These are phyloP conservation scores for Ceratocystis variospora DNA, from an alignment of 2,329 filamentous ascomycete genomes.

Conservation along the genomic window DNA sequence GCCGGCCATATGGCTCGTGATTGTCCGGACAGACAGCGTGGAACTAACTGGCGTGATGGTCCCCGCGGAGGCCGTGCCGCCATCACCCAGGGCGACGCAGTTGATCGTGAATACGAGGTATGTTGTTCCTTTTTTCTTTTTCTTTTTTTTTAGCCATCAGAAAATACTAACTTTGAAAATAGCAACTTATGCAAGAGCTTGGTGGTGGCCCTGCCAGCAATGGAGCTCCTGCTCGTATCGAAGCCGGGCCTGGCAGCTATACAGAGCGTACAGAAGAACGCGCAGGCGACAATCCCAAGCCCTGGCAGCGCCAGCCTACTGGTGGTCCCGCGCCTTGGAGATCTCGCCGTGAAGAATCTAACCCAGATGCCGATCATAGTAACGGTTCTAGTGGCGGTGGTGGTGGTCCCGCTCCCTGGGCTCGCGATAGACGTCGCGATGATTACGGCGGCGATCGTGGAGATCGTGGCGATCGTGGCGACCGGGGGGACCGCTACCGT, in stretches of 20 bases:
- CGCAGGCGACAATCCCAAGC: conserved; percentile 45
- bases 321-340: conserved; percentile 76
- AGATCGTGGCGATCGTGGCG: conserved; percentile 13
- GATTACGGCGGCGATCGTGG: conserved; percentile 29
- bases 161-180: conserved; percentile 30
- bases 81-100: conserved; percentile 53
- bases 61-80: conserved; percentile 50
- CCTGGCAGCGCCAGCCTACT: conserved; percentile 78
- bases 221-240: conserved; percentile 61
- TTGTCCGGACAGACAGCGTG: conserved; percentile 86
- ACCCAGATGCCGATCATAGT: conserved; percentile 32
- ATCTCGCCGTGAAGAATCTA: conserved; percentile 37
- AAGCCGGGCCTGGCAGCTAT: conserved; percentile 59
- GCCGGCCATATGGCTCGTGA: conserved; percentile 97
- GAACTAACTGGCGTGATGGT: conserved; percentile 71
- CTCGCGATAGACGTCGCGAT: conserved; percentile 42
- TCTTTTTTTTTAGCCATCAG: too few relatives aligned
- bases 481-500: conserved; percentile 21
- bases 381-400: conserved; percentile 31
- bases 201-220: conserved; percentile 52
- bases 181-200: conserved; percentile 97
- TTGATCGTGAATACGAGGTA: conserved; percentile 91
- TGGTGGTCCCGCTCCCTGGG: conserved; percentile 45
- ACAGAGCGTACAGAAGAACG: conserved; percentile 41
- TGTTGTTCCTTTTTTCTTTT: conserved; percentile 25